phyloP scores from a whole-genome alignment of 306 rosid genomes.

The Betula pendula region DNA sequence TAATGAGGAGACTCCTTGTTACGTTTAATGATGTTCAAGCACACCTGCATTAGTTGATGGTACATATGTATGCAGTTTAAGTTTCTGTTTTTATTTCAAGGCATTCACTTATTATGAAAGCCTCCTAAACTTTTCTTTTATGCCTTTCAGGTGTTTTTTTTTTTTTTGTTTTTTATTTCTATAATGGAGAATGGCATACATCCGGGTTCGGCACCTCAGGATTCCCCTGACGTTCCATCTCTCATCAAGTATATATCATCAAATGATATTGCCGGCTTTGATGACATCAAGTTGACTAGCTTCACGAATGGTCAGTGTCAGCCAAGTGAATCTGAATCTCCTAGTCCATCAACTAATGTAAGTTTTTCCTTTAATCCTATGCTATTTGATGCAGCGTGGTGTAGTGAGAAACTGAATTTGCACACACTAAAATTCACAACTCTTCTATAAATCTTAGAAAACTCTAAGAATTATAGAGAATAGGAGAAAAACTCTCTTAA shows the following conservation, averaged over 20 bases:
- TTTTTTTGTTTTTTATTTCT: neutral
- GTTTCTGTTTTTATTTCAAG: neutral
- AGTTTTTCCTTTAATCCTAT: conserved; percentile 20
- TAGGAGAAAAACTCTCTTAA: too few relatives aligned
- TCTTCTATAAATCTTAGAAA: too few relatives aligned
- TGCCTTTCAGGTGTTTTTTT: conserved; percentile 25
- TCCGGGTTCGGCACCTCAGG: conserved; percentile 25
- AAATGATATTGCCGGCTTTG: conserved; percentile 54
- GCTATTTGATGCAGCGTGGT: neutral
- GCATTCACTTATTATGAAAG: neutral
- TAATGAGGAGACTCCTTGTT: neutral
- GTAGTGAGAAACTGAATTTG: too few relatives aligned
- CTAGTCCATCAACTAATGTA: conserved; percentile 41
- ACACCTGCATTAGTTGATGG: neutral
- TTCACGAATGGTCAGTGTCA: conserved; percentile 9
- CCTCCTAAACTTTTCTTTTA: neutral
- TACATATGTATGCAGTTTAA: neutral
- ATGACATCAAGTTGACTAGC: conserved; percentile 20
- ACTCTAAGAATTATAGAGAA: too few relatives aligned
- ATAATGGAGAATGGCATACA: conserved; percentile 39
- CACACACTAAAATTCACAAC: too few relatives aligned
- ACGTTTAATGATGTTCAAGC: neutral
- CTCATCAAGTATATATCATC: conserved; percentile 54
- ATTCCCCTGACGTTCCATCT: conserved; percentile 50
- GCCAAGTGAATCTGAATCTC: conserved; percentile 28